Percentiles rank a stretch among this genome's conserved stretches.
These are phyloP conservation scores for Fonsecaea pugnacius DNA, from an alignment of 2,329 filamentous ascomycete genomes.

Conservation along the genomic window DNA sequence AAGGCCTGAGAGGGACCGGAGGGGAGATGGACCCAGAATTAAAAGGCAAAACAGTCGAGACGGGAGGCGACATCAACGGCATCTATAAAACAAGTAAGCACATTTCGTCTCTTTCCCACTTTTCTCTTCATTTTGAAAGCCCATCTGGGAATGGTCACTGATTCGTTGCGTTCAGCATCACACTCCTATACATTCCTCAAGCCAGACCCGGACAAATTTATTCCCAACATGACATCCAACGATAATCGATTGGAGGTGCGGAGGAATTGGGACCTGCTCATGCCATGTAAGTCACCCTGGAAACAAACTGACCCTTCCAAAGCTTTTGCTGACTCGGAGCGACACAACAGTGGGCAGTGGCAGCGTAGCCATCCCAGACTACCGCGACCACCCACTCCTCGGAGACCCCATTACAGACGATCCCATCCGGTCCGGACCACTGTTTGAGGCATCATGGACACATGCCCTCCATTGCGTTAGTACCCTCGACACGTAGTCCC, in stretches of 20 bases:
- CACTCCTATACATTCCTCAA: constrained; percentile 41
- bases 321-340: background rate
- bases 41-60: constrained; percentile 35
- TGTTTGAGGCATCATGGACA: constrained; percentile 44
- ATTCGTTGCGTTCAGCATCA: constrained; percentile 23
- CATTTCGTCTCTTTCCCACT: background rate
- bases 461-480: constrained; percentile 42
- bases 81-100: constrained; percentile 41
- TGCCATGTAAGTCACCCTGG: constrained; percentile 37
- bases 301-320: background rate
- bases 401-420: constrained; percentile 42
- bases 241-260: constrained; percentile 40
- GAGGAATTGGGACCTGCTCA: constrained; percentile 42
- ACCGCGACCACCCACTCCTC: constrained; percentile 40
- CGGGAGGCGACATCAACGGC: constrained; percentile 44
- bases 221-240: constrained; percentile 42
- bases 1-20: constrained; percentile 19
- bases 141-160: background rate
- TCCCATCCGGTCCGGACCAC: constrained; percentile 39
- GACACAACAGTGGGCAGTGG: constrained; percentile 38
- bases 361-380: constrained; percentile 41
- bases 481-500: background rate
- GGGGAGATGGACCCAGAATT: constrained; percentile 15
- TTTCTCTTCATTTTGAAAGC: background rate
- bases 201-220: constrained; percentile 40